Conservation (phyloP, 1,284 basidiomycete species). For the Ustilago tritici region DNA sequence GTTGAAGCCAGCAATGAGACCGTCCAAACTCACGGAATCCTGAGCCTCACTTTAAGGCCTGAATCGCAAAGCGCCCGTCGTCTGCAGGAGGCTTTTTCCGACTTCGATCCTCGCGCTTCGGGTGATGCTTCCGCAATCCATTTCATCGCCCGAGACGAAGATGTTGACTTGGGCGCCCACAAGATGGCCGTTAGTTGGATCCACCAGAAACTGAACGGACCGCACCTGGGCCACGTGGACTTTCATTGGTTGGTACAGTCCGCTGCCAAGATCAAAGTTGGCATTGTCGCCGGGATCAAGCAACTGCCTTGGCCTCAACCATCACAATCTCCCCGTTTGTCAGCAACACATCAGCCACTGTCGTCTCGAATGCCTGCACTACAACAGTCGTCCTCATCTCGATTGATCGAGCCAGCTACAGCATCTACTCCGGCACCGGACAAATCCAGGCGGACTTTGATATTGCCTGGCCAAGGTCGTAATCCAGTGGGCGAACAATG, state of each 20-base stretch:
- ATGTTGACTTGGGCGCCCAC: background rate
- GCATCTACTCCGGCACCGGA: background rate
- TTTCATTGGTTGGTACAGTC: slow-evolving; percentile 9
- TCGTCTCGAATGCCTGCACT: background rate
- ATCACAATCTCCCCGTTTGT: background rate
- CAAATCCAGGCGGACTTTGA: slow-evolving; percentile 14
- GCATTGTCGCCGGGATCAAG: background rate
- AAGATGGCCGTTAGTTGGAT: slow-evolving; percentile 2
- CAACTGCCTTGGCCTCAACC: slow-evolving; percentile 11
- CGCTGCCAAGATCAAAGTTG: slow-evolving; percentile 16
- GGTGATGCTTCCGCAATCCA: slow-evolving; percentile 23
- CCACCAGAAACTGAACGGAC: background rate
- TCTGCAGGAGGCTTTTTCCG: slow-evolving; percentile 17
- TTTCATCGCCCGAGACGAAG: slow-evolving; percentile 17
- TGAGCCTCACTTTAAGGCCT: slow-evolving; percentile 15
- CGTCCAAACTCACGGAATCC: slow-evolving; percentile 3
- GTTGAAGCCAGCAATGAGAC: slow-evolving; percentile 10
- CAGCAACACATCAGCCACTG: background rate
- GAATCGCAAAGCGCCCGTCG: slow-evolving; percentile 13
- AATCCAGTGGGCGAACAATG: background rate
- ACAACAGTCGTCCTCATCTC: background rate
- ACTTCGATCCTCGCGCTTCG: slow-evolving; percentile 33
- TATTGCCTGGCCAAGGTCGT: slow-evolving; percentile 24
- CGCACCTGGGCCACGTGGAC: background rate
- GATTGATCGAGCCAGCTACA: slow-evolving; percentile 4